These are phyloP conservation scores for Alternaria metachromatica DNA, from an alignment of 2,329 filamentous ascomycete species.

Conservation along the genomic window DNA sequence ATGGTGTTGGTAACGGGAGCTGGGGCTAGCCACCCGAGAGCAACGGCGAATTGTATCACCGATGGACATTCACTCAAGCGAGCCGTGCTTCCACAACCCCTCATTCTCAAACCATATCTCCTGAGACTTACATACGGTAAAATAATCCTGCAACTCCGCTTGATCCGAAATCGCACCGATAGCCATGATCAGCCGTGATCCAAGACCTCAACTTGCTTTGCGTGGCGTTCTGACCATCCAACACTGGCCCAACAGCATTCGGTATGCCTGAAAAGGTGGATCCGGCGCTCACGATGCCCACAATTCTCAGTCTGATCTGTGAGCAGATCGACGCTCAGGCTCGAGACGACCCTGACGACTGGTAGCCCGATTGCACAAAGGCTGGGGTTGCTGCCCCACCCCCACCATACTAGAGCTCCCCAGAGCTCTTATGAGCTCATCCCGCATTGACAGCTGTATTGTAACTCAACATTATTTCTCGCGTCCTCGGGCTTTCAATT, in stretches of 20 bases:
- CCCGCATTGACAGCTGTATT: slow-evolving; percentile 35
- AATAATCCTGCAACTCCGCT: slow-evolving; percentile 7
- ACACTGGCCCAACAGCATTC: slow-evolving; percentile 16
- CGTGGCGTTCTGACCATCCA: slow-evolving; percentile 33
- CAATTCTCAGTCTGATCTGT: slow-evolving; percentile 27
- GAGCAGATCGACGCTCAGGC: slow-evolving; percentile 27
- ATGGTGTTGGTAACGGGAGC: slow-evolving; percentile 16
- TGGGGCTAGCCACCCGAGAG: slow-evolving; percentile 8
- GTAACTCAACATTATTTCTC: slow-evolving; percentile 41
- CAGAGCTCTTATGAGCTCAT: slow-evolving; percentile 47
- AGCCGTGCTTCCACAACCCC: not conserved
- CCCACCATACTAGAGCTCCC: slow-evolving; percentile 40
- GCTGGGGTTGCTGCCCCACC: slow-evolving; percentile 38
- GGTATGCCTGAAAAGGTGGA: slow-evolving; percentile 39
- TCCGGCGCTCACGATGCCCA: slow-evolving; percentile 42
- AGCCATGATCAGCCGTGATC: slow-evolving; percentile 2
- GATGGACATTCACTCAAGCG: slow-evolving; percentile 14
- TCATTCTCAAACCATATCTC: not conserved
- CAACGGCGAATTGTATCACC: slow-evolving; percentile 23
- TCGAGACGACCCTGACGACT: slow-evolving; percentile 16
- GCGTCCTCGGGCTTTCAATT: slow-evolving; percentile 2
- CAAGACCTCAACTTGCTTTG: slow-evolving; percentile 19
- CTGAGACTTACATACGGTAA: not conserved
- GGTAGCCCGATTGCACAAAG: slow-evolving; percentile 26
- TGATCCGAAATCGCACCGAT: slow-evolving; percentile 12